phyloP scores from a whole-genome alignment of 1,139 yeast species.

The Saccharomycopsis hybrid region DNA sequence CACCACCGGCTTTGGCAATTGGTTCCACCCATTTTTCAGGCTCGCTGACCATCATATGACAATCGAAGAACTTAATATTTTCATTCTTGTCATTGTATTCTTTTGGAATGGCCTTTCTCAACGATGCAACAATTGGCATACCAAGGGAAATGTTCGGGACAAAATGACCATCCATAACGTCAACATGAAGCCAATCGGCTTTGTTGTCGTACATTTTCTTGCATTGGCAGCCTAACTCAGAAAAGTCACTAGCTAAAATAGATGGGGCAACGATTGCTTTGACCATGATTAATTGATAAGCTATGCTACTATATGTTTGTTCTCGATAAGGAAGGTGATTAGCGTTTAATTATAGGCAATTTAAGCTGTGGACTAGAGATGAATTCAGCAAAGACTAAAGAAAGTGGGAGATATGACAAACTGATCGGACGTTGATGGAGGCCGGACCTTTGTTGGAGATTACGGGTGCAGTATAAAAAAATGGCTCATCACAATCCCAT shows the following conservation, averaged over 20 bases:
- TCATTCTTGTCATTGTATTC: constrained; percentile 35
- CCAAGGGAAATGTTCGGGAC: constrained; percentile 96
- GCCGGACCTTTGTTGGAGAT: too few species aligned
- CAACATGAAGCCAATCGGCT: constrained; percentile 97
- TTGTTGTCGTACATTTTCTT: constrained; percentile 66
- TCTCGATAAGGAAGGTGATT: too few species aligned
- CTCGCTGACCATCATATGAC: constrained; percentile 97
- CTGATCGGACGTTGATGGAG: too few species aligned
- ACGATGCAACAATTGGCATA: constrained; percentile 76
- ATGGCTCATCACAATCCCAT: too few species aligned
- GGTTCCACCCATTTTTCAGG: constrained; percentile 96
- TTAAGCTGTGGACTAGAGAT: too few species aligned
- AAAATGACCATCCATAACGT: constrained; percentile 98
- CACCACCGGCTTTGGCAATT: constrained; percentile 92
- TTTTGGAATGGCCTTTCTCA: constrained; percentile 72
- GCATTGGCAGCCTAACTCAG: constrained; percentile 83
- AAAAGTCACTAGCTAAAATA: constrained; percentile 88
- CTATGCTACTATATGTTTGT: too few species aligned
- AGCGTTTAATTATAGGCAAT: too few species aligned
- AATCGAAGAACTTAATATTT: constrained; percentile 73
- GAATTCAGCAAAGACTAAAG: too few species aligned
- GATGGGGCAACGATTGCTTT: constrained; percentile 92
- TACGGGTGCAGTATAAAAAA: too few species aligned
- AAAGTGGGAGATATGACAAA: too few species aligned
- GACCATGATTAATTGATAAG: too few species aligned